Conservation (phyloP, 177 flowering plant genomes). For the Viscum album region DNA sequence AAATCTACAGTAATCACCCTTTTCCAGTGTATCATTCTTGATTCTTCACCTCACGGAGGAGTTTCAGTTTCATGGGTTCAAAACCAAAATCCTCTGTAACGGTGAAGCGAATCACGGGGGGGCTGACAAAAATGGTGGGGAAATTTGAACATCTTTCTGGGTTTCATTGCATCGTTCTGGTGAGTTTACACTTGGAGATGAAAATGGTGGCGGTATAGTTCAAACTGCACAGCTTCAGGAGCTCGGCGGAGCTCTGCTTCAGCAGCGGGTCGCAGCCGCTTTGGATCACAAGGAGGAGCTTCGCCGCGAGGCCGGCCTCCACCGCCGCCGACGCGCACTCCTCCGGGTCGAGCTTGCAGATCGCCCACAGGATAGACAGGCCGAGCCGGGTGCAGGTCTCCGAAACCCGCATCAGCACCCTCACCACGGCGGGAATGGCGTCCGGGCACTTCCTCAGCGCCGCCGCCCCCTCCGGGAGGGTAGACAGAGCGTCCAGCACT, state of each 20-base stretch:
- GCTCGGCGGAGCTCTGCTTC: slow-evolving; percentile 7
- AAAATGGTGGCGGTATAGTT: slow-evolving; percentile 5
- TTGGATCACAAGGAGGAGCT: slow-evolving; percentile 8
- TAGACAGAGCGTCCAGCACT: slow-evolving; percentile 37
- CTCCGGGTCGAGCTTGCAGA: not conserved
- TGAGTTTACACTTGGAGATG: slow-evolving; percentile 8
- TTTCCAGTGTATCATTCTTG: too few relatives aligned
- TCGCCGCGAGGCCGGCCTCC: not conserved
- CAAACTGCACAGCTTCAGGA: slow-evolving; percentile 2
- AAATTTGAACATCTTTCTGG: too few relatives aligned
- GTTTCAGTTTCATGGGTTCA: too few relatives aligned
- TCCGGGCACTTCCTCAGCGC: slow-evolving; percentile 50
- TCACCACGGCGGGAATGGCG: slow-evolving; percentile 52
- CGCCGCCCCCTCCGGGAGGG: slow-evolving; percentile 43
- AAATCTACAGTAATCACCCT: too few relatives aligned
- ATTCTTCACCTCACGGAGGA: too few relatives aligned
- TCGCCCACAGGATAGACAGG: not conserved
- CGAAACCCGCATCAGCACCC: slow-evolving; percentile 54
- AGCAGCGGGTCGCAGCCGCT: slow-evolving; percentile 1
- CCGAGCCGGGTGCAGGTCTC: slow-evolving; percentile 23
- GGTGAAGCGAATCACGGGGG: too few relatives aligned
- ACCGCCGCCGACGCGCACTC: not conserved
- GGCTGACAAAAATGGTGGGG: too few relatives aligned
- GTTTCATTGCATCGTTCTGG: slow-evolving; percentile 2
- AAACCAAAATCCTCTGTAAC: too few relatives aligned